Evolutionary conservation across 768 basidiomycete genomes (phyloP).

Genomic region (Auricularia heimuer): DNA sequence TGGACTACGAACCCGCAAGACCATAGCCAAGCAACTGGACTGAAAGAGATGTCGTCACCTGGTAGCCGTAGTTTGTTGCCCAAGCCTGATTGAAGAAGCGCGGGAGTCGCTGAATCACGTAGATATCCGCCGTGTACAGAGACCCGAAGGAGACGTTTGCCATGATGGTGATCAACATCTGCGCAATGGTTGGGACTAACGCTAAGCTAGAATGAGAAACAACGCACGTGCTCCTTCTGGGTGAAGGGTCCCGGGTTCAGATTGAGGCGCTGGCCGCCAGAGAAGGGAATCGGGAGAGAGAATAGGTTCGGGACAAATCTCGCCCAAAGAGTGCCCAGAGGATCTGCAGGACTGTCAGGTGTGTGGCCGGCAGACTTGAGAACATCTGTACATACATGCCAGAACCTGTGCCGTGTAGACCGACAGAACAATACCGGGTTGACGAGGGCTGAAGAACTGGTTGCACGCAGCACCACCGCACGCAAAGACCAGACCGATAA

Average conservation of each 20-base stretch:
- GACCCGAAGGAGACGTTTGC: constrained; percentile 10
- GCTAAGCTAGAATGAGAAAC: constrained; percentile 1
- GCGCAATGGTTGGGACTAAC: background rate
- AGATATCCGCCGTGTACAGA: background rate
- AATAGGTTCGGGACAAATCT: constrained; percentile 34
- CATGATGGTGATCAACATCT: constrained; percentile 21
- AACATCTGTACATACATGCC: constrained; percentile 6
- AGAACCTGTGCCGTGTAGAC: constrained; percentile 19
- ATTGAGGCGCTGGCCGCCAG: constrained; percentile 16
- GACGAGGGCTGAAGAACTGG: constrained; percentile 7
- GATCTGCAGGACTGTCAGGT: constrained; percentile 6
- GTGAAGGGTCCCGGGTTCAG: constrained; percentile 64
- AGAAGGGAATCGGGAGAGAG: constrained; percentile 39
- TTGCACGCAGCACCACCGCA: constrained; percentile 6
- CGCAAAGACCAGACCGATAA: constrained; percentile 6
- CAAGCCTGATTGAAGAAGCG: constrained; percentile 3
- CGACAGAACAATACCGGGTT: constrained; percentile 1
- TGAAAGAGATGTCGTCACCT: background rate
- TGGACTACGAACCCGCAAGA: background rate
- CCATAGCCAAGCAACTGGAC: constrained; percentile 1
- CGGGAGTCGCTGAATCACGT: background rate
- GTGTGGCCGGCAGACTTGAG: constrained; percentile 12
- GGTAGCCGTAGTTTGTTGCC: constrained; percentile 3
- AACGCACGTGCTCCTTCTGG: constrained; percentile 59
- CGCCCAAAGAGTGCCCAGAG: constrained; percentile 40